Conservation (phyloP, 208 protist genomes). For the Acanthamoeba castellanii region DNA sequence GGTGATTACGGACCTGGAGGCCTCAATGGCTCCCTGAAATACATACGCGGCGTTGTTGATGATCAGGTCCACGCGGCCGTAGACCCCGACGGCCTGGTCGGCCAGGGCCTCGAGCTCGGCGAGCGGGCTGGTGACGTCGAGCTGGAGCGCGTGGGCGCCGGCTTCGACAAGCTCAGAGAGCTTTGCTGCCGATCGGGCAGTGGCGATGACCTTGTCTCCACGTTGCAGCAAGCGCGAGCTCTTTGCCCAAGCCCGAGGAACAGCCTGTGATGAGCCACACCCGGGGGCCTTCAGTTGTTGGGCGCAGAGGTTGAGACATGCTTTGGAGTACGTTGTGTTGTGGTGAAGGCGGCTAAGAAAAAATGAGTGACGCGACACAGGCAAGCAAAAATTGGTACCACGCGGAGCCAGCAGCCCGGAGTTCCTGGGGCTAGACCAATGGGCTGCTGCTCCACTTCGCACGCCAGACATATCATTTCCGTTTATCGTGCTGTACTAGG, state of each 20-base stretch:
- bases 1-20: neutral
- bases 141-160: constrained; percentile 64
- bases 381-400: too few species aligned
- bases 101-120: neutral
- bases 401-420: too few species aligned
- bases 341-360: too few species aligned
- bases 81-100: constrained; percentile 18
- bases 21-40: constrained; percentile 54
- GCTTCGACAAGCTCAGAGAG: neutral
- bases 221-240: constrained; percentile 28
- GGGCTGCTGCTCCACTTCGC: too few species aligned
- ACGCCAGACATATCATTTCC: too few species aligned
- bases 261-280: constrained; percentile 67
- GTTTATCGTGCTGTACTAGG: too few species aligned
- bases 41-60: constrained; percentile 73
- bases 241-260: constrained; percentile 11
- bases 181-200: neutral
- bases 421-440: too few species aligned
- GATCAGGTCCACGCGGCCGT: constrained; percentile 61
- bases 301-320: too few species aligned
- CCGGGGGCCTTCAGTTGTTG: too few species aligned
- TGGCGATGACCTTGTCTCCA: constrained; percentile 75
- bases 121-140: constrained; percentile 51
- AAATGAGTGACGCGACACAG: too few species aligned
- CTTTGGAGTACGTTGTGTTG: too few species aligned